Percentiles rank a stretch among this genome's conserved stretches.
These are phyloP conservation scores for Lyophyllum semitale DNA, from an alignment of 768 basidiomycete species.

Conservation along the genomic window DNA sequence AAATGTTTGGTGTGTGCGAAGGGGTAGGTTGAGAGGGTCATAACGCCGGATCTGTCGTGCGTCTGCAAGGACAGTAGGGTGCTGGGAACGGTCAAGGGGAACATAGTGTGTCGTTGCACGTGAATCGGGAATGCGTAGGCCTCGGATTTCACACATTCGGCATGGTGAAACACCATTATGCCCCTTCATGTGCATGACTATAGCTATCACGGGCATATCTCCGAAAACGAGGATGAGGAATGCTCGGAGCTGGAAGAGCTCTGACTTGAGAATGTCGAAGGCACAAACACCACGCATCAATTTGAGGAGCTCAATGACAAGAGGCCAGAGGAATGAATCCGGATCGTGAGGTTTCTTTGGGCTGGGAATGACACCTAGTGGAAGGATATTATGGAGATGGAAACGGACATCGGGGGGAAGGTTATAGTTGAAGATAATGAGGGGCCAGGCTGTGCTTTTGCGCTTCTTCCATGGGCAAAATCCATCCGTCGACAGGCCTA, in stretches of 20 bases:
- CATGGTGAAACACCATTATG: constrained; percentile 37
- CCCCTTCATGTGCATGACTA: constrained; percentile 35
- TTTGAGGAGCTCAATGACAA: constrained; percentile 31
- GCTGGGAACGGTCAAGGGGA: constrained; percentile 14
- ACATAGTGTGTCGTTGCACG: constrained; percentile 20
- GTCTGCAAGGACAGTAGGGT: background rate
- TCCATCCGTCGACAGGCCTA: constrained; percentile 40
- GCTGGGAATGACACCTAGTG: constrained; percentile 40
- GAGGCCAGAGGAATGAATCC: constrained; percentile 38
- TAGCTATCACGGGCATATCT: constrained; percentile 24
- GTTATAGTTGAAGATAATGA: constrained; percentile 37
- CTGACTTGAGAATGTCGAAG: constrained; percentile 23
- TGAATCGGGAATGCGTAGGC: constrained; percentile 16
- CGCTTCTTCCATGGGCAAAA: constrained; percentile 35
- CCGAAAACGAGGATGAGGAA: constrained; percentile 23
- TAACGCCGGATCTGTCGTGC: background rate
- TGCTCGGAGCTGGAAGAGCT: constrained; percentile 18
- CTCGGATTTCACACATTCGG: constrained; percentile 30
- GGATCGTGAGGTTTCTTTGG: constrained; percentile 37
- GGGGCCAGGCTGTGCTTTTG: constrained; percentile 34
- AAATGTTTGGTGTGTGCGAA: constrained; percentile 11
- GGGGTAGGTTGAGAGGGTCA: constrained; percentile 21
- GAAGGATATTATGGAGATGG: constrained; percentile 32
- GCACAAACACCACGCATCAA: constrained; percentile 34
- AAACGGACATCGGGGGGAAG: constrained; percentile 29